phyloP scores from a whole-genome alignment of 768 basidiomycete genomes.

The Heimioporus sp. region DNA sequence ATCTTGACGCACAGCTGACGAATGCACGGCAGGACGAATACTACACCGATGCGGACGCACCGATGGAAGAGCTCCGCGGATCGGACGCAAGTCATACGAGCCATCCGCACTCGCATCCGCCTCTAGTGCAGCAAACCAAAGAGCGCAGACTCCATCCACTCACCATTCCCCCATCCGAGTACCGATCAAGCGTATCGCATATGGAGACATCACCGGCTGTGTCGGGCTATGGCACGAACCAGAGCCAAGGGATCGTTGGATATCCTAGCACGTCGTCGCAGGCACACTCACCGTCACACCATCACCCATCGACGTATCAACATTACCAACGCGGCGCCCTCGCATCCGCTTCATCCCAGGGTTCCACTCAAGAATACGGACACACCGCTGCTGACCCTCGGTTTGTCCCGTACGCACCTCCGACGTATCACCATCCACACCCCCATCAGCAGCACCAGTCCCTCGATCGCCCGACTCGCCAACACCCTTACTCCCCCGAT shows the following conservation, averaged over 20 bases:
- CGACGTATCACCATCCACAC: constrained; percentile 11
- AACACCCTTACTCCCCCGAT: constrained; percentile 12
- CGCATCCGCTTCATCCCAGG: constrained; percentile 22
- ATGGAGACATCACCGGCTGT: not conserved
- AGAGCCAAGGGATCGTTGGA: not conserved
- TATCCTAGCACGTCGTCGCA: constrained; percentile 11
- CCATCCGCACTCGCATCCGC: not conserved
- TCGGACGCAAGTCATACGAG: not conserved
- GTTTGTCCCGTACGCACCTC: constrained; percentile 14
- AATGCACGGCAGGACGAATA: constrained; percentile 30
- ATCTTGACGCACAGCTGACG: constrained; percentile 49
- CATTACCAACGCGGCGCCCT: constrained; percentile 14
- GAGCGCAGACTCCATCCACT: constrained; percentile 24
- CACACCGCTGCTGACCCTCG: constrained; percentile 11
- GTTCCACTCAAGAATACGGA: constrained; percentile 9
- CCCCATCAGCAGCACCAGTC: constrained; percentile 6
- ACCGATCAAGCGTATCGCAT: constrained; percentile 6
- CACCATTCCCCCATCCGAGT: constrained; percentile 19
- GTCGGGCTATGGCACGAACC: constrained; percentile 5
- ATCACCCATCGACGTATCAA: not conserved
- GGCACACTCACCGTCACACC: constrained; percentile 4
- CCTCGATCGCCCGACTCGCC: constrained; percentile 21
- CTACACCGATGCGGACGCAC: constrained; percentile 19
- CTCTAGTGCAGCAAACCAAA: constrained; percentile 16
- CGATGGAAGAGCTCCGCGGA: constrained; percentile 9